A percentile compares a stretch with the other conserved stretches of the same genome.
Evolutionary conservation across 1,284 basidiomycete species (phyloP).

Genomic region (Agaricales sp.): DNA sequence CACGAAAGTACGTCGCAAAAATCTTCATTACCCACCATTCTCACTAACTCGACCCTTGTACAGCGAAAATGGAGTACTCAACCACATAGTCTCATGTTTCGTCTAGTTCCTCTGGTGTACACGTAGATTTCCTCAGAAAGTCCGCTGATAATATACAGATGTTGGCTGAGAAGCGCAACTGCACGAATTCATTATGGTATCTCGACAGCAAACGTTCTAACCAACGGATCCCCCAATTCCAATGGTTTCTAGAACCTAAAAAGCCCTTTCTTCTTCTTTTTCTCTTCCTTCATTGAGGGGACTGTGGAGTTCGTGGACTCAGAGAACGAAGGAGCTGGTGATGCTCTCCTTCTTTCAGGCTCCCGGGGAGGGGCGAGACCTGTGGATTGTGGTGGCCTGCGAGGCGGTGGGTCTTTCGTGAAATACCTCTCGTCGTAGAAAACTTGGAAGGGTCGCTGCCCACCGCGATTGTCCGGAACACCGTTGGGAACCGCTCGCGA

Average conservation of each 20-base stretch:
- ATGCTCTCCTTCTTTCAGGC: slow-evolving; percentile 24
- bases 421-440: slow-evolving; percentile 74
- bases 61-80: slow-evolving; percentile 53
- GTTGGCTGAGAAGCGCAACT: too few relatives aligned
- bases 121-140: neutral
- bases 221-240: neutral
- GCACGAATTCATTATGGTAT: neutral
- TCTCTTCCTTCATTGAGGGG: slow-evolving; percentile 43
- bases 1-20: slow-evolving; percentile 66
- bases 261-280: slow-evolving; percentile 74
- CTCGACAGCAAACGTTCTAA: too few relatives aligned
- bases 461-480: slow-evolving; percentile 39
- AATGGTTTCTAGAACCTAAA: slow-evolving; percentile 44
- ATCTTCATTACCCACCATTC: neutral
- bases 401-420: slow-evolving; percentile 49
- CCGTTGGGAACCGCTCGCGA: slow-evolving; percentile 70
- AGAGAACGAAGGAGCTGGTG: slow-evolving; percentile 33
- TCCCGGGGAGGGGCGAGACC: slow-evolving; percentile 25
- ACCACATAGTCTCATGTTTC: slow-evolving; percentile 19
- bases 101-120: neutral
- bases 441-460: slow-evolving; percentile 48
- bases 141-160: neutral
- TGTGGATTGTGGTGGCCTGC: slow-evolving; percentile 22
- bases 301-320: slow-evolving; percentile 36
- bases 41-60: slow-evolving; percentile 7